Conservation (phyloP, 805 yeast species). For the Nakazawaea wyomingensis region DNA sequence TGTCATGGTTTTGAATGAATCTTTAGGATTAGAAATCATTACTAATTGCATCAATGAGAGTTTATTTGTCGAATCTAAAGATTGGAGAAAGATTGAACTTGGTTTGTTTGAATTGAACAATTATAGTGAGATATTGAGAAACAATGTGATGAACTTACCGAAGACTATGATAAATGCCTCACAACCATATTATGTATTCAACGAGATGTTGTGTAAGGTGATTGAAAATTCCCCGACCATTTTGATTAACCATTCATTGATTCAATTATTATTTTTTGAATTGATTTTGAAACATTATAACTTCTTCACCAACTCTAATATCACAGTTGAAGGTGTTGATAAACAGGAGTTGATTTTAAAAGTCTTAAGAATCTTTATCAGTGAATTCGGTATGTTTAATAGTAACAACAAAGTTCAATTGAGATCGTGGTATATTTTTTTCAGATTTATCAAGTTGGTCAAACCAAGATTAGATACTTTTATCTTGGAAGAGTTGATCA, state of each 20-base stretch:
- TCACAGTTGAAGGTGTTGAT: conserved; percentile 33
- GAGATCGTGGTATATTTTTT: conserved; percentile 88
- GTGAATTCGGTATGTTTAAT: conserved; percentile 79
- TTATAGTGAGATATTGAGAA: conserved; percentile 74
- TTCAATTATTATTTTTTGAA: conserved; percentile 81
- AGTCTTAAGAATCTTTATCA: conserved; percentile 71
- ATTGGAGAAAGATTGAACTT: conserved; percentile 83
- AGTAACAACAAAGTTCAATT: conserved; percentile 65
- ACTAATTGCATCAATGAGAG: conserved; percentile 44
- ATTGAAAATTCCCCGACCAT: conserved; percentile 29
- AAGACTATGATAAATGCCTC: conserved; percentile 61
- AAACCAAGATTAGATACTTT: conserved; percentile 55
- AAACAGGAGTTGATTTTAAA: conserved; percentile 51
- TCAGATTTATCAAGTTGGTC: conserved; percentile 73
- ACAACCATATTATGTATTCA: conserved; percentile 58
- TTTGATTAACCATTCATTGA: conserved; percentile 68
- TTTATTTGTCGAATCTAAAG: conserved; percentile 25
- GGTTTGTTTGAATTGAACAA: conserved; percentile 80
- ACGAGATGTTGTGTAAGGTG: conserved; percentile 51
- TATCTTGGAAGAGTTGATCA: conserved; percentile 51
- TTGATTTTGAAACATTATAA: conserved; percentile 73
- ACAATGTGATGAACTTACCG: conserved; percentile 66
- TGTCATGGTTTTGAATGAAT: conserved; percentile 43
- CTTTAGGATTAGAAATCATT: conserved; percentile 29
- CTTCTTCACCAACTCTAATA: conserved; percentile 43